Base-by-base conservation (phyloP, 495 filamentous ascomycete genomes). In the Pyrenula massariospora region DNA sequence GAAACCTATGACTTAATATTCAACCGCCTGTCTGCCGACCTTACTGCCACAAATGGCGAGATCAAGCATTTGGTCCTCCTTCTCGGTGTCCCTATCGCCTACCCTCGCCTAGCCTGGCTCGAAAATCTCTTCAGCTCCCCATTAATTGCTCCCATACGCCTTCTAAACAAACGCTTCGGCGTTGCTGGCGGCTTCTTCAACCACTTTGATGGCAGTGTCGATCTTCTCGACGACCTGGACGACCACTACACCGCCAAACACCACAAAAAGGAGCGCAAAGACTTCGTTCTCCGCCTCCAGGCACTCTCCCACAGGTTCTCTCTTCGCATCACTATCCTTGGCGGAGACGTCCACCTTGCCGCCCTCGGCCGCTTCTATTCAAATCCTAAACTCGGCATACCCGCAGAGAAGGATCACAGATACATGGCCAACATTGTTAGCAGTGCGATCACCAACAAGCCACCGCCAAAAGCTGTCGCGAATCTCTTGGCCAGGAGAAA, bases 241-340 rank as follows among this genome's bases (percentile, higher is more conserved):
- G 92, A 96, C 66, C 92, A 97, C 66, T 96, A 96, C 72, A 95
- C 89, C 24, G 90, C 92, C 12, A 82, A 83, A 25, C 89, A 89
- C 56, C 92, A 97, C 76, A 97, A 96, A 68, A 78, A 80, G 48
- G 92, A 96, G 73, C 85, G 92, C 50, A 84, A 83, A 58, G 70
- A 76, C 25, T 75, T 97, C 23, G 67, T 95, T 25, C 77, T 83
- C 49, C 80, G 85, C 22, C 78, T 96, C 22, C 91, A 96, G 65
- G 70, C 74, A 21, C 69, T 96, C 42, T 78, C 86, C 36, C 77
- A 83, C 52, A 74, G 82, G 58, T 82, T 88, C 72, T 85, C 80
- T 12, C 75, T 91, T 22, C 89, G 92, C 25, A 78, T 93, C 55
- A 88, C 87, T 19, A 94, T 96, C 61, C 79, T 97, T 5, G 79